Evolutionary conservation across 2,329 filamentous ascomycete species (phyloP), one percentile per base, ranked within the genome.

Genomic region (Microsporum ferrugineum): DNA sequence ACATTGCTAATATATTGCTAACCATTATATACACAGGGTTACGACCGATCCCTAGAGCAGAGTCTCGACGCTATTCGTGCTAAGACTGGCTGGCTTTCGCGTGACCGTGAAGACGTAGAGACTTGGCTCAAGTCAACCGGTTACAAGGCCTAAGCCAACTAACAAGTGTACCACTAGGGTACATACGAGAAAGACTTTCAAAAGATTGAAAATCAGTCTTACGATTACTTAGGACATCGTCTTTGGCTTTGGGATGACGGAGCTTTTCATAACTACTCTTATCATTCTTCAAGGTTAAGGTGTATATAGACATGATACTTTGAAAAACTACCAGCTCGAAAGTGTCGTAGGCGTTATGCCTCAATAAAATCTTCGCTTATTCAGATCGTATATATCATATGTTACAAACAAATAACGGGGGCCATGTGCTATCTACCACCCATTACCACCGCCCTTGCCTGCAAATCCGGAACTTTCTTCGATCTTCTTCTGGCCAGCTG

Each of bases 31-130:
- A 29, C 45, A 49, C 63, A 80, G 74, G 83, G 90, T 49, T 97
- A 90, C 70, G 89, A 95, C 70, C 86, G 91, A 72, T 86, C 88
- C 57, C 79, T 97, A 62, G 89, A 90, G n/a, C 92, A 97, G 79
- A 92, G 88, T 72, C 81, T 88, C 67, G 92, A 97, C 73, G 81
- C 86, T 2, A 87, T 96, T 69, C 83, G 84, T 63, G 91, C 91
- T 60, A 97, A 96, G 83, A 81, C 87, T 68, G 82, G 85, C 63
- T 95, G 89, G 89, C 72, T 95, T 61, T 77, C 84, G 73, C 83
- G 90, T 62, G 91, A 96, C 73, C 79, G 81, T 49, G 80, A 83
- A 33, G 89, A 95, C 73, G 88, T 96, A n/a, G 80, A 83, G 71
- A 69, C 73, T 60, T 91, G 87, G 87, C 76, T 89, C 65, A 83